A percentile compares a stretch with the other conserved stretches of the same genome.
These are phyloP conservation scores for Ramalina intermedia DNA, from an alignment of 495 filamentous ascomycete genomes.

Conservation along the genomic window DNA sequence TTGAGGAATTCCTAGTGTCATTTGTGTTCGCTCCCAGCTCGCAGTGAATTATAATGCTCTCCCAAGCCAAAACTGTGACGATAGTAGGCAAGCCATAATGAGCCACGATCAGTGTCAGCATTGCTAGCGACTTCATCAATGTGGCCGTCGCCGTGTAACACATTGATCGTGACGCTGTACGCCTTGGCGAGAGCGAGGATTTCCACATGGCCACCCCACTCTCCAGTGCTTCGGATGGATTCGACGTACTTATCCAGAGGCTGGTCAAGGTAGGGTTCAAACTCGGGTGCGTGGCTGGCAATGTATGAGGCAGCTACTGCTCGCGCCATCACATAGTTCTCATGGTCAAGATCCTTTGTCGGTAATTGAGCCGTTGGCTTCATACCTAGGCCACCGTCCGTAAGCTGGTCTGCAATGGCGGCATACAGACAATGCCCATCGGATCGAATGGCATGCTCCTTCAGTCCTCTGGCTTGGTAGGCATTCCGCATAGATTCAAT, in stretches of 20 bases:
- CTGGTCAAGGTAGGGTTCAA: conserved; percentile 67
- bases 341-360: not conserved
- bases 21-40: conserved; percentile 14
- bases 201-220: conserved; percentile 94
- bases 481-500: conserved; percentile 48
- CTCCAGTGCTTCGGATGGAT: conserved; percentile 75
- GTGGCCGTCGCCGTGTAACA: conserved; percentile 67
- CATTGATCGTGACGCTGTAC: conserved; percentile 69
- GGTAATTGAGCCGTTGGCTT: conserved; percentile 20
- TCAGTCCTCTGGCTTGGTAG: conserved; percentile 46
- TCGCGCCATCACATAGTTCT: conserved; percentile 15
- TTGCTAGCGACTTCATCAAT: conserved; percentile 58
- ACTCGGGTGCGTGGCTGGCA: conserved; percentile 41
- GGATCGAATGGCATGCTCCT: conserved; percentile 66
- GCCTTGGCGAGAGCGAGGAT: conserved; percentile 68
- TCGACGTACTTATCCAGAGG: conserved; percentile 55
- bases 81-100: conserved; percentile 90
- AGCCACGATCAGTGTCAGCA: conserved; percentile 23
- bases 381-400: conserved; percentile 28
- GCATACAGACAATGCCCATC: conserved; percentile 97
- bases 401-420: conserved; percentile 74
- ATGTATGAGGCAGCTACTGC: conserved; percentile 43
- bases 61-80: conserved; percentile 81
- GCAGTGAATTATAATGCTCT: conserved; percentile 91
- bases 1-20: not conserved